Evolutionary conservation across 306 rosid genomes (phyloP).

Genomic region (Acacia melanoxylon): DNA sequence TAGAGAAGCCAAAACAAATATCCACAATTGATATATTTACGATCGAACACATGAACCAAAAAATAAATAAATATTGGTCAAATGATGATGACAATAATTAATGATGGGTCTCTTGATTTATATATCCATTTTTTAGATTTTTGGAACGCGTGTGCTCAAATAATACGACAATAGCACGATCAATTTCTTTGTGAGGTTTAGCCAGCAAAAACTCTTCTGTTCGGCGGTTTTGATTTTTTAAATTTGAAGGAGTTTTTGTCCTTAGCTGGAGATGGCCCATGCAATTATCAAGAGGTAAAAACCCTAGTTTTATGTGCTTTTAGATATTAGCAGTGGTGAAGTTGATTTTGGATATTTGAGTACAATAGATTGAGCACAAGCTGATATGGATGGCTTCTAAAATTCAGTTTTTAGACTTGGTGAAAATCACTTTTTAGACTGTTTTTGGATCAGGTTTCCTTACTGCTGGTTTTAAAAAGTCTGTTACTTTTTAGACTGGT

Average conservation of each 20-base stretch:
- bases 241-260: constrained; percentile 3
- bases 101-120: background rate
- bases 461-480: too few relatives aligned
- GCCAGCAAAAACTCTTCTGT: constrained; percentile 10
- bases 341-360: too few relatives aligned
- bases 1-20: background rate
- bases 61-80: background rate
- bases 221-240: background rate
- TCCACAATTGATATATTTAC: background rate
- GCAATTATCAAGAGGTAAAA: constrained; percentile 24
- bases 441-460: too few relatives aligned
- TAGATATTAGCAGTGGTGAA: too few relatives aligned
- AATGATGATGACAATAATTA: background rate
- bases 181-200: background rate
- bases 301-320: background rate
- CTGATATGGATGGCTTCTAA: too few relatives aligned
- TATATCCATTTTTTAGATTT: background rate
- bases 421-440: too few relatives aligned
- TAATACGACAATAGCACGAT: background rate
- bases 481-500: too few relatives aligned
- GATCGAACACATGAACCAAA: background rate
- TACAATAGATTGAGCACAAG: too few relatives aligned
- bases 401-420: too few relatives aligned
- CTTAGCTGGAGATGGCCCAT: constrained; percentile 25
- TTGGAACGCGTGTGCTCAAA: background rate